Evolutionary conservation across 768 basidiomycete species (phyloP), one percentile per base, ranked within the genome.

Genomic region (Calocybe cyanea): DNA sequence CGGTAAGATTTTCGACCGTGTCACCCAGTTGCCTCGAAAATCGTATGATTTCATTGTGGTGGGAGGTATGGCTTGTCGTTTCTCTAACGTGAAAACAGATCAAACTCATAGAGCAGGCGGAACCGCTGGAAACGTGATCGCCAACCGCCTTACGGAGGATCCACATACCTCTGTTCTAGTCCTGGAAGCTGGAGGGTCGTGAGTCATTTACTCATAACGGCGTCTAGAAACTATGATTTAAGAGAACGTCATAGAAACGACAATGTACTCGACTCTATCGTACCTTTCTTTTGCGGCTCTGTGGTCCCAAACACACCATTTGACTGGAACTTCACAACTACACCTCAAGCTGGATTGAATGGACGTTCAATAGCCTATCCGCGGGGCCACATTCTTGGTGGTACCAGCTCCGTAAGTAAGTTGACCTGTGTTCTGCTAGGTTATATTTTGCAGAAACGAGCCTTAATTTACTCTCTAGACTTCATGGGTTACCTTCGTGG

Each of bases 271-370:
- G 37, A 57, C 15, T 48, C 52, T 2, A 50, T 49, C 20, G 53
- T 63, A 8, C 64, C 64, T 2, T 58, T 40, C 43, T 57, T 56
- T 38, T 28, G 25, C 11, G 50, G 30, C 9, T 18, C 40, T 3
- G 46, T 18, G 6, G 42, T 57, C 14, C 41, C 40, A 21, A 31
- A 42, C 13, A 54, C 57, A 33, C 35, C 39, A 8, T 61, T 57
- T 43, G 62, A 63, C 43, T 67, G 63, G 63, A 65, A 64, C 38
- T 65, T 48, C 46, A 65, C 63, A 0, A 64, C 63, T 7, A 49
- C 47, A 2, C 56, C 60, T 15, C 63, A 64, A 41, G 13, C 44
- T 9, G 54, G 46, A 3, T 40, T 63, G 3, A 50, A 53, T 40
- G 49, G 50, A 20, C 52, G 58, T 1, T 18, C 43, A 3, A 45